Percentiles rank a stretch among this genome's conserved stretches.
phyloP scores from a whole-genome alignment of 768 basidiomycete species.

The Xerocomellus dryophilus region DNA sequence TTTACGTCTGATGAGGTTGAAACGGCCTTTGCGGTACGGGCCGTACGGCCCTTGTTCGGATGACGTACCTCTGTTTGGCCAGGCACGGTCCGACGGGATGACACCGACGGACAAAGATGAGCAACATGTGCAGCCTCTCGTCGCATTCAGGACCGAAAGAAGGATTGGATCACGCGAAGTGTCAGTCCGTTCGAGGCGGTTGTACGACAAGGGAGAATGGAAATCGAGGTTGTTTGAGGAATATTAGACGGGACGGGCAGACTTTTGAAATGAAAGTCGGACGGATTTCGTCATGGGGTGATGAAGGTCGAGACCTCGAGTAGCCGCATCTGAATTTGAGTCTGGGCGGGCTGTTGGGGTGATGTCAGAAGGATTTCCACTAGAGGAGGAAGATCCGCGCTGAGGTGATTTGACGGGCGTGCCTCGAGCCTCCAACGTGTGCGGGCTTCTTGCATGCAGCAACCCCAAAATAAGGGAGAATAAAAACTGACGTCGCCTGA shows the following conservation, averaged over 20 bases:
- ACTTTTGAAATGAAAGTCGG: not conserved
- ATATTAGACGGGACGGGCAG: not conserved
- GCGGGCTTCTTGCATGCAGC: not conserved
- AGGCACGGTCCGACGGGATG: not conserved
- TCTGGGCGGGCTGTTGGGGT: not conserved
- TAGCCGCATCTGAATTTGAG: not conserved
- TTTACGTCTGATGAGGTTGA: not conserved
- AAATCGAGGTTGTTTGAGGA: slow-evolving; percentile 9
- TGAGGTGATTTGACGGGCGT: not conserved
- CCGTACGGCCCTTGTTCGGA: not conserved
- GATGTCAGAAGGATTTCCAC: not conserved
- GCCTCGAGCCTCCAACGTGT: slow-evolving; percentile 10
- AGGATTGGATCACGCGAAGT: not conserved
- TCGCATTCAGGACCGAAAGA: not conserved
- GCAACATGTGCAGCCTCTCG: not conserved
- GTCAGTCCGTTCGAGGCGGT: not conserved
- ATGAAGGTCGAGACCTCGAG: not conserved
- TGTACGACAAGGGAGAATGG: slow-evolving; percentile 8
- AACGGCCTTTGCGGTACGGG: not conserved
- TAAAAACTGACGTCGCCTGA: not conserved
- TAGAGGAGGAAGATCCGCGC: not conserved
- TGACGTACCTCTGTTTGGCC: not conserved
- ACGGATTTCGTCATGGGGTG: not conserved
- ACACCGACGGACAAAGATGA: not conserved
- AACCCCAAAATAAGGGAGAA: not conserved